Evolutionary conservation across 2,329 filamentous ascomycete species (phyloP).

Genomic region (Fusarium transvaalense): DNA sequence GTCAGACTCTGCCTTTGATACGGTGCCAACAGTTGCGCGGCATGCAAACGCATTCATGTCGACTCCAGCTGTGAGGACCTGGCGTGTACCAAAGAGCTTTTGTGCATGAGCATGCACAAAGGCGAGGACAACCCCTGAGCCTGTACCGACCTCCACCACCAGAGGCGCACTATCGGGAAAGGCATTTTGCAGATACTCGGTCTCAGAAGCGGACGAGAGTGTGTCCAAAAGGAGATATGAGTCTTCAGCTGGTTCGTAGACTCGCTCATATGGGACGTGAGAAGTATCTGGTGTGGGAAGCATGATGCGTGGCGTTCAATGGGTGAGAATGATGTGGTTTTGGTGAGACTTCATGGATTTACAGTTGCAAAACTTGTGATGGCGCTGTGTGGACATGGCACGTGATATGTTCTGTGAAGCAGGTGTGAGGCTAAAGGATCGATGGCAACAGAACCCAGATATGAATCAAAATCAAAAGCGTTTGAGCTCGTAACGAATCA

Average conservation of each 20-base stretch:
- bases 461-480: background rate
- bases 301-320: constrained; percentile 64
- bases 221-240: constrained; percentile 95
- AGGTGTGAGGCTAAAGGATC: background rate
- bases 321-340: constrained; percentile 15
- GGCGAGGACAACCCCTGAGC: constrained; percentile 92
- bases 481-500: background rate
- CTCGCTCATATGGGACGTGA: constrained; percentile 86
- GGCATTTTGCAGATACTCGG: constrained; percentile 72
- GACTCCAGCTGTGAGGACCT: constrained; percentile 79
- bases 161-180: constrained; percentile 71
- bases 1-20: constrained; percentile 59
- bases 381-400: constrained; percentile 34
- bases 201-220: constrained; percentile 78
- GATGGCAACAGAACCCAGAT: background rate
- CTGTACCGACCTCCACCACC: constrained; percentile 87
- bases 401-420: constrained; percentile 28
- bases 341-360: constrained; percentile 40
- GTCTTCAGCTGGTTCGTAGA: constrained; percentile 97
- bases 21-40: constrained; percentile 77
- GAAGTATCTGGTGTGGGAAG: constrained; percentile 93
- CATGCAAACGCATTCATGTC: constrained; percentile 92
- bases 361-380: constrained; percentile 25
- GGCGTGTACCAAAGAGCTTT: constrained; percentile 77
- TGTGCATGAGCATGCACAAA: constrained; percentile 84